These are phyloP conservation scores for Astrothelium subdiscretum DNA, from an alignment of 495 filamentous ascomycete genomes.

Conservation along the genomic window DNA sequence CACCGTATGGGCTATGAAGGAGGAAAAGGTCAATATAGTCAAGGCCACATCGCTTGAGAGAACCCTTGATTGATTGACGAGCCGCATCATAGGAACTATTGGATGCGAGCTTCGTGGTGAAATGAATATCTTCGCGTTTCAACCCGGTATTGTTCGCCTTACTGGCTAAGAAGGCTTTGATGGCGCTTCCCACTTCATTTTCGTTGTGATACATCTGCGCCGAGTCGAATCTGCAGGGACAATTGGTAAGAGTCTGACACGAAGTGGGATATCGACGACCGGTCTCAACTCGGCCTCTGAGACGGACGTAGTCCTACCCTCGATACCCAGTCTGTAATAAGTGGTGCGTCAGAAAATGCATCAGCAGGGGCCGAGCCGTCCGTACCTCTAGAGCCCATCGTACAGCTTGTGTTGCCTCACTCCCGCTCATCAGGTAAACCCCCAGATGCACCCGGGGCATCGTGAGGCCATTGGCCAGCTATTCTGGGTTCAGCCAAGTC, in stretches of 20 bases:
- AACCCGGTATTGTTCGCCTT: constrained; percentile 32
- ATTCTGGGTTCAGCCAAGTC: constrained; percentile 7
- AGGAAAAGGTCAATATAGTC: constrained; percentile 64
- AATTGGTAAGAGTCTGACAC: constrained; percentile 22
- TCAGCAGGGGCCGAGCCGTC: background rate
- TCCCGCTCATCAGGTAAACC: constrained; percentile 48
- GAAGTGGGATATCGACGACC: background rate
- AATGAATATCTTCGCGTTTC: constrained; percentile 49
- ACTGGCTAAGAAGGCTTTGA: constrained; percentile 37
- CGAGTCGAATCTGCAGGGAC: constrained; percentile 40
- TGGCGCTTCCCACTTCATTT: constrained; percentile 44
- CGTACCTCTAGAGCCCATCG: constrained; percentile 36
- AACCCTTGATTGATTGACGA: constrained; percentile 42
- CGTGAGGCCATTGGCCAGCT: constrained; percentile 45
- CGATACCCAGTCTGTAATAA: constrained; percentile 20
- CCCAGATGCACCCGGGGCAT: constrained; percentile 59
- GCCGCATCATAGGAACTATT: constrained; percentile 48
- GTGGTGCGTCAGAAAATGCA: background rate
- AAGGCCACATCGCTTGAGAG: constrained; percentile 41
- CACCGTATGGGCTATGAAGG: constrained; percentile 55
- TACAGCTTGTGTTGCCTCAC: constrained; percentile 37
- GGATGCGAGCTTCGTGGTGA: constrained; percentile 52
- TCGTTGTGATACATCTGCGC: constrained; percentile 57
- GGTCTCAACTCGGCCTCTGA: background rate
- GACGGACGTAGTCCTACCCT: constrained; percentile 13